These are phyloP conservation scores for Gynochthodes officinalis DNA, from an alignment of 257 asterid genomes.

Conservation along the genomic window DNA sequence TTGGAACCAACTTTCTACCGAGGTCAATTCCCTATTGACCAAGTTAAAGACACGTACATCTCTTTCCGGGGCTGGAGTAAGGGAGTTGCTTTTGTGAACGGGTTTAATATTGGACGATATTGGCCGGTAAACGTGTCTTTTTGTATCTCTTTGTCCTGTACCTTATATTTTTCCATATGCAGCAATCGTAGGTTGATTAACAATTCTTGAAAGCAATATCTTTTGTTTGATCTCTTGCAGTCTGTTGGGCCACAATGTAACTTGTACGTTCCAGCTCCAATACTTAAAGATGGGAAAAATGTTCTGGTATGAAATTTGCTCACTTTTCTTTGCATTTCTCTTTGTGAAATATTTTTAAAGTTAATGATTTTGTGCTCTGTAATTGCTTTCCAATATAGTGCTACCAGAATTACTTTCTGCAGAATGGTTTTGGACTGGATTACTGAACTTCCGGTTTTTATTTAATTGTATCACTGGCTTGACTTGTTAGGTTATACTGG, in stretches of 20 bases:
- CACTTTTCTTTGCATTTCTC: no score
- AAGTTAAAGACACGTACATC: conserved; percentile 64
- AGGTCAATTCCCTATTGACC: conserved; percentile 53
- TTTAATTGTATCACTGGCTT: not conserved
- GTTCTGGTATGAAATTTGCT: conserved; percentile 49
- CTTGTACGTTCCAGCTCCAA: conserved; percentile 86
- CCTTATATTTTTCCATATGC: not conserved
- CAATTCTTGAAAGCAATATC: conserved; percentile 9
- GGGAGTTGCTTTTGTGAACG: conserved; percentile 79
- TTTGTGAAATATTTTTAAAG: no score
- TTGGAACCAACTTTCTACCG: conserved; percentile 69
- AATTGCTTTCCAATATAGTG: no score
- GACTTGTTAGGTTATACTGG: conserved; percentile 63
- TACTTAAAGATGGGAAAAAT: conserved; percentile 68
- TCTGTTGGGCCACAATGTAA: conserved; percentile 88
- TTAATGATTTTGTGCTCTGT: no score
- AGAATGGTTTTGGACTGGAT: not conserved
- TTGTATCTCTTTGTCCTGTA: not conserved
- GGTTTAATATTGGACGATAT: conserved; percentile 68
- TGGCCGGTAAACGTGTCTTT: conserved; percentile 66
- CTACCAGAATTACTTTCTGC: no score
- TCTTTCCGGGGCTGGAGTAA: conserved; percentile 89
- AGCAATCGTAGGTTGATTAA: not conserved
- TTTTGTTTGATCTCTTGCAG: conserved; percentile 44
- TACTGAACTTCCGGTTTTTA: not conserved